Conservation (phyloP, 441 rosid species). For the Metrosideros polymorpha region DNA sequence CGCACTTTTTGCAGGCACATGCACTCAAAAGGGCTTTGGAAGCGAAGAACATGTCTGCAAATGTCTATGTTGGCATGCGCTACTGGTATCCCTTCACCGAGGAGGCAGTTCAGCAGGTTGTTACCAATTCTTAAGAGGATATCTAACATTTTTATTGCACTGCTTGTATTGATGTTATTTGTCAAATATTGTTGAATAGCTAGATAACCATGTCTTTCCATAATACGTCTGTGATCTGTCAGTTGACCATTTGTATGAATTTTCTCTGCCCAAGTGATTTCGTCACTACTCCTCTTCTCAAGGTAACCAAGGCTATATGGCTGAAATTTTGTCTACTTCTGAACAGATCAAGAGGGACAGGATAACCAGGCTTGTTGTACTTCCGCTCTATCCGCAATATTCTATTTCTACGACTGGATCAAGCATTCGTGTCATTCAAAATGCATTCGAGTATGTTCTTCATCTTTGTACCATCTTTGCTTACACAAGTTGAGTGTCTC, state of each 20-base stretch:
- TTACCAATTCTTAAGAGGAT: background rate
- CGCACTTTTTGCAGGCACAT: slow-evolving; percentile 33
- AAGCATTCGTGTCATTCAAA: slow-evolving; percentile 75
- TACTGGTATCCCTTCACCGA: slow-evolving; percentile 95
- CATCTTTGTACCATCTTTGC: background rate
- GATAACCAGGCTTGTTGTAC: slow-evolving; percentile 82
- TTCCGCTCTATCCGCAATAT: slow-evolving; percentile 91
- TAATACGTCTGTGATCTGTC: background rate
- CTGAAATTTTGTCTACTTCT: background rate
- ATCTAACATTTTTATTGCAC: background rate
- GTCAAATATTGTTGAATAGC: background rate
- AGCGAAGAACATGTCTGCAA: slow-evolving; percentile 45
- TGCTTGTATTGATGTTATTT: background rate
- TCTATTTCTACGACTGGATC: slow-evolving; percentile 95
- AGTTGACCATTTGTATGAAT: background rate
- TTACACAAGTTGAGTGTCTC: background rate
- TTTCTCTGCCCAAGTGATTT: background rate
- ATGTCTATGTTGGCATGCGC: slow-evolving; percentile 82
- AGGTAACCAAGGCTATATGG: background rate
- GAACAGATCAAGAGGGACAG: slow-evolving; percentile 72
- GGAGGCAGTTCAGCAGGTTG: slow-evolving; percentile 85
- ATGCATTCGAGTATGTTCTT: slow-evolving; percentile 47
- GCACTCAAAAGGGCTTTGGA: slow-evolving; percentile 59
- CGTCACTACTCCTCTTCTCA: background rate
- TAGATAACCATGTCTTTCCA: background rate